These are phyloP conservation scores for Vicia villosa DNA, from an alignment of 306 rosid genomes.

Conservation along the genomic window DNA sequence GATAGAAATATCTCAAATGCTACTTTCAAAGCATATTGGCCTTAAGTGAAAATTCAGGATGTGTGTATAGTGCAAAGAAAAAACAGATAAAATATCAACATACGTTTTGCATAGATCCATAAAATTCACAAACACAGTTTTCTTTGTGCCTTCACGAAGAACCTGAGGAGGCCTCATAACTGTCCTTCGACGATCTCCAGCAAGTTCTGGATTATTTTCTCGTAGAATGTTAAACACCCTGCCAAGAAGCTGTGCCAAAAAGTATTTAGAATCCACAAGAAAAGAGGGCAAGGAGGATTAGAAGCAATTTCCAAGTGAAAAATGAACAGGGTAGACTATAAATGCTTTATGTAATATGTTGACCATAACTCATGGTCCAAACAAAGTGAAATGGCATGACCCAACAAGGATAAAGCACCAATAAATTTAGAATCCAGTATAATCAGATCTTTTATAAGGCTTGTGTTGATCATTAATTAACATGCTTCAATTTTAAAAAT, in stretches of 20 bases:
- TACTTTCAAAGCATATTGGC: background rate
- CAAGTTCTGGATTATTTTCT: constrained; percentile 93
- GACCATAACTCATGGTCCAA: background rate
- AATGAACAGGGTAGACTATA: background rate
- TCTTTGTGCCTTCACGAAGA: constrained; percentile 98
- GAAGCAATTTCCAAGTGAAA: background rate
- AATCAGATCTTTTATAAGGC: background rate
- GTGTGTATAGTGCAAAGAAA: constrained; percentile 18
- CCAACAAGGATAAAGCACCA: background rate
- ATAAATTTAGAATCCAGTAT: background rate
- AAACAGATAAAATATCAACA: constrained; percentile 20
- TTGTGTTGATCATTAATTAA: constrained; percentile 1
- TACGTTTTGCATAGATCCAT: constrained; percentile 96
- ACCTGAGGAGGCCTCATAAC: constrained; percentile 99
- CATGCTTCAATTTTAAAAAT: background rate
- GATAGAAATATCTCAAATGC: background rate
- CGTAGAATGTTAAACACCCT: constrained; percentile 91
- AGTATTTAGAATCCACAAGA: constrained; percentile 1
- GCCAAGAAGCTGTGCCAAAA: constrained; percentile 75
- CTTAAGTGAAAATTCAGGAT: background rate
- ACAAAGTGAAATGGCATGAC: background rate
- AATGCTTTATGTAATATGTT: background rate
- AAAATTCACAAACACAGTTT: constrained; percentile 93
- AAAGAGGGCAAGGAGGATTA: background rate
- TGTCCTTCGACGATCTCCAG: constrained; percentile 87